phyloP scores from a whole-genome alignment of 352 stramenopile genomes.

The Globisporangium iwayamae region DNA sequence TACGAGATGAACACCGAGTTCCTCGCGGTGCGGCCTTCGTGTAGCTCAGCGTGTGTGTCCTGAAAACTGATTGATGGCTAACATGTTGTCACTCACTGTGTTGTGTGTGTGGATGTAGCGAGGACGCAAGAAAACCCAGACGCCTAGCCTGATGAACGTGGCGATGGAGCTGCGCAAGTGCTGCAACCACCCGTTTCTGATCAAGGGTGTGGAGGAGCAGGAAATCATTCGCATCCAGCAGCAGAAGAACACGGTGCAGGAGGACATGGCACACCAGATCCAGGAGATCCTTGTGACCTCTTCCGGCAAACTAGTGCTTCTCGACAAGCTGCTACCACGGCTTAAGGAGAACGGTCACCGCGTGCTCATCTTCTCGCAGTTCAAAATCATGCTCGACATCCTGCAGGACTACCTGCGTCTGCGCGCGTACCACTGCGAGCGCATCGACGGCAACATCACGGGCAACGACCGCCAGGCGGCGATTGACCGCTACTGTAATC shows the following conservation, averaged over 20 bases:
- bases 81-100: neutral
- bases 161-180: conserved; percentile 94
- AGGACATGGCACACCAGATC: conserved; percentile 60
- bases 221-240: conserved; percentile 61
- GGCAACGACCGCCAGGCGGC: conserved; percentile 93
- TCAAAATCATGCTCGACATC: conserved; percentile 99
- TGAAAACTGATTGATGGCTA: neutral
- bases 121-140: conserved; percentile 64
- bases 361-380: conserved; percentile 99
- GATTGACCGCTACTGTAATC: conserved; percentile 89
- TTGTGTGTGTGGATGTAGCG: conserved; percentile 19
- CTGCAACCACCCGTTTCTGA: conserved; percentile 93
- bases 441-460: conserved; percentile 98
- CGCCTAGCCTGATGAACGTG: conserved; percentile 89
- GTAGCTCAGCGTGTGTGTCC: neutral
- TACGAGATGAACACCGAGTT: conserved; percentile 93
- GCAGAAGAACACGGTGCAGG: conserved; percentile 42
- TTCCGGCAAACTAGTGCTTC: conserved; percentile 97
- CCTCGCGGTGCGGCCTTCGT: conserved; percentile 38
- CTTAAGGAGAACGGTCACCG: conserved; percentile 95
- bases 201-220: conserved; percentile 86
- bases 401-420: conserved; percentile 97
- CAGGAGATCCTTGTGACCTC: conserved; percentile 90
- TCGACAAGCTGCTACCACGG: conserved; percentile 98
- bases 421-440: conserved; percentile 92